Percentiles rank a stretch among this genome's conserved stretches.
Evolutionary conservation across 805 yeast species (phyloP).

Genomic region (Wickerhamomyces silvicola): DNA sequence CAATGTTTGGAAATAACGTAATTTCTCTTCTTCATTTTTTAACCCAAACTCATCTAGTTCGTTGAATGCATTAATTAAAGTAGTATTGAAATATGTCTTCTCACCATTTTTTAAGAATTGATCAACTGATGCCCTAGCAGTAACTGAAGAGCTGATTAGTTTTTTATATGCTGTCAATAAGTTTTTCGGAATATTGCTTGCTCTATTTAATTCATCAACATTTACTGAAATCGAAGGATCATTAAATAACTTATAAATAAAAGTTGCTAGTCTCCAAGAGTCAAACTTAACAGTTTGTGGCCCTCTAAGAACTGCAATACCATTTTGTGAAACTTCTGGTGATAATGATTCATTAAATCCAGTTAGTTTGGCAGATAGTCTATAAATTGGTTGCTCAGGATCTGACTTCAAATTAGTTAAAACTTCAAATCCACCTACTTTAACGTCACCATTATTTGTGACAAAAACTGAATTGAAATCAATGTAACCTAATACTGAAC

Average conservation of each 20-base stretch:
- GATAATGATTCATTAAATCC: constrained; percentile 35
- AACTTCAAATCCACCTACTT: constrained; percentile 74
- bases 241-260: constrained; percentile 43
- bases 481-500: constrained; percentile 60
- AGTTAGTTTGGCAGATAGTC: constrained; percentile 28
- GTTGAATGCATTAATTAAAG: constrained; percentile 45
- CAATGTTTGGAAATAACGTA: constrained; percentile 35
- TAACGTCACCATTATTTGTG: constrained; percentile 74
- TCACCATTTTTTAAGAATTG: constrained; percentile 22
- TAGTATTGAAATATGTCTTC: constrained; percentile 29
- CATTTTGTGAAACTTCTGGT: constrained; percentile 43
- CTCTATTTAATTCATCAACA: constrained; percentile 6
- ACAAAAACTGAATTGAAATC: constrained; percentile 54
- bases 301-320: constrained; percentile 32
- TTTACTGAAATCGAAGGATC: constrained; percentile 7
- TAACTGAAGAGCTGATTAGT: constrained; percentile 30
- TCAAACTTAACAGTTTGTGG: constrained; percentile 46
- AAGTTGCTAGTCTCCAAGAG: constrained; percentile 55
- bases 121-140: constrained; percentile 31
- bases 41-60: constrained; percentile 52
- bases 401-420: constrained; percentile 39
- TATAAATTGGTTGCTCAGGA: constrained; percentile 26
- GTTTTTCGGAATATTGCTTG: constrained; percentile 29
- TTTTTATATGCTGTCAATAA: constrained; percentile 33
- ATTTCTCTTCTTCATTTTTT: constrained; percentile 46